Evolutionary conservation across 2,329 filamentous ascomycete species (phyloP), one percentile per base, ranked within the genome.

Genomic region (Monilinia fructicola): DNA sequence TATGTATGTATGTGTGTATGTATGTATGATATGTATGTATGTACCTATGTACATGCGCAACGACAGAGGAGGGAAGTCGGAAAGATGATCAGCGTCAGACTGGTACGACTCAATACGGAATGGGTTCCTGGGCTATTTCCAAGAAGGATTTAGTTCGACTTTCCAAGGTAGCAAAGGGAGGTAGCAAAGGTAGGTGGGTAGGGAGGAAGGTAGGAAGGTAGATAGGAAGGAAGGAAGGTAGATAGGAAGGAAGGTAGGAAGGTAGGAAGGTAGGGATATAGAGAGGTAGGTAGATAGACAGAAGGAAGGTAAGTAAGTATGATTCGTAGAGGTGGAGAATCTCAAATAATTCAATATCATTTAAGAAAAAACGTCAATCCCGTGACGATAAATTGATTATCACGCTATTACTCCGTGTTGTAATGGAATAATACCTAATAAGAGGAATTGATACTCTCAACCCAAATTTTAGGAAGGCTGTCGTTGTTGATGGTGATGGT

Each of bases 41-140:
- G 31, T 35, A 35, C 6, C 4, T 7, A 35, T 35, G 53, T 67
- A 67, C 69, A 73, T 71, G 62, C 58, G 64, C 60, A 67, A 62
- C 67, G 42, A 56, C 53, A 55, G 65, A 35, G 50, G 66, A 60
- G 50, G 40, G 26, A 40, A 28, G 54, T 54, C 7, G n/a, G 61
- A 35, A 40, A 54, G 35, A 38, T 28, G 59, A 40, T 54, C 46
- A 54, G 35, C 31, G 59, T 38, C 59, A 40, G 23, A 53, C 59
- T 62, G 23, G 48, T 53, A 23, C 46, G n/a, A 53, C 14, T 40
- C 28, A 35, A 28, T 18, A 40, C 4, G 31, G 38, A 42, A 31
- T 54, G 38, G 23, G 38, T 10, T 55, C 61, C 48, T 42, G 61
- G 18, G 26, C n/a, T n/a, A n/a, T n/a, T n/a, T n/a, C n/a, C n/a